These are phyloP conservation scores for Nicotiana tabacum DNA, from an alignment of 257 asterid genomes.

Conservation along the genomic window DNA sequence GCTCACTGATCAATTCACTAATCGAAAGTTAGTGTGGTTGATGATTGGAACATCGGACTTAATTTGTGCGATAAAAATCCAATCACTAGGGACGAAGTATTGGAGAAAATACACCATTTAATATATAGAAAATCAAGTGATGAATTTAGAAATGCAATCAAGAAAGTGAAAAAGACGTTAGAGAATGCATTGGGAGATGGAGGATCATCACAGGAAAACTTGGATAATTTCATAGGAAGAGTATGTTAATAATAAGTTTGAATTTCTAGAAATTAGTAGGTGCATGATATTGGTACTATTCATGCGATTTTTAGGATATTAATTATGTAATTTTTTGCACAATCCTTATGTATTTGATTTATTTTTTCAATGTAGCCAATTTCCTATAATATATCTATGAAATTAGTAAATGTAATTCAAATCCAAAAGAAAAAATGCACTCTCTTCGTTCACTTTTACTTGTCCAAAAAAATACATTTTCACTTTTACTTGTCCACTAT, in stretches of 20 bases:
- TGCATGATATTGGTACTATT: background rate
- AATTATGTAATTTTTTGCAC: background rate
- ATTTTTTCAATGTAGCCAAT: no score
- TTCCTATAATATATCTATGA: no score
- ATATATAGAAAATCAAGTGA: conserved; percentile 20
- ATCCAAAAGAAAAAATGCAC: no score
- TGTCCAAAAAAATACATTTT: no score
- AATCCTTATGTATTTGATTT: no score
- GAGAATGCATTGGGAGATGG: conserved; percentile 20
- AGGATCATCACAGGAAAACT: conserved; percentile 38
- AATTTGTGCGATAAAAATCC: conserved; percentile 29
- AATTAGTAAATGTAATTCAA: no score
- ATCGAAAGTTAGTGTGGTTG: conserved; percentile 35
- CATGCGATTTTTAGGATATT: background rate
- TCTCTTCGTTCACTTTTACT: no score
- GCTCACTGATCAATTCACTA: conserved; percentile 45
- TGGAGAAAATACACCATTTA: conserved; percentile 23
- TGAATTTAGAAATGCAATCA: conserved; percentile 20
- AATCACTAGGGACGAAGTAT: conserved; percentile 19
- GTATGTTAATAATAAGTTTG: background rate
- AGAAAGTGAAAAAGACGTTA: conserved; percentile 20
- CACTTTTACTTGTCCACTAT: no score
- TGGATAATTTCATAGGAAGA: conserved; percentile 22
- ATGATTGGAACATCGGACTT: conserved; percentile 44
- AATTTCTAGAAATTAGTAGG: background rate